A percentile compares a stretch with the other conserved stretches of the same genome.
These are phyloP conservation scores for Trichoderma asperellum DNA, from an alignment of 2,329 filamentous ascomycete species.

Conservation along the genomic window DNA sequence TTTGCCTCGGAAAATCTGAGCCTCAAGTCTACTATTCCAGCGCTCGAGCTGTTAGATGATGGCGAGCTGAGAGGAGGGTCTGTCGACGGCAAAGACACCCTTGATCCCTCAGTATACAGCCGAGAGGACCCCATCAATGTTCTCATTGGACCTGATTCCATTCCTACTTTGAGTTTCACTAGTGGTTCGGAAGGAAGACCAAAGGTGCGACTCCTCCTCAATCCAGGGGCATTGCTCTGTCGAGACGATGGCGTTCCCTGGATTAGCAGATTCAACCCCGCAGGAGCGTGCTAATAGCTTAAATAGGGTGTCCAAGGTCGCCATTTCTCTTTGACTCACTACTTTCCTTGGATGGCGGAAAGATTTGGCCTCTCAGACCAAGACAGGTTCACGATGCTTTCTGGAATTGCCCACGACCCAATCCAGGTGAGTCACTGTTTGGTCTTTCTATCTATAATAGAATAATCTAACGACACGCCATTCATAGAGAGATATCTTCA, in stretches of 20 bases:
- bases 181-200: constrained; percentile 39
- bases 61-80: constrained; percentile 73
- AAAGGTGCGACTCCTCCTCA: neutral
- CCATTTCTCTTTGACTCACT: constrained; percentile 83
- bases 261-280: no score
- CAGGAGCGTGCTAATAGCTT: no score
- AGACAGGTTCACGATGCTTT: constrained; percentile 10
- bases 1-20: constrained; percentile 76
- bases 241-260: no score
- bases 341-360: constrained; percentile 88
- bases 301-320: constrained; percentile 67
- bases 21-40: constrained; percentile 75
- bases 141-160: constrained; percentile 61
- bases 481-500: constrained; percentile 72
- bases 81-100: constrained; percentile 67
- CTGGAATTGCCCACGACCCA: constrained; percentile 68
- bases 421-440: constrained; percentile 49
- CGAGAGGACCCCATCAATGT: constrained; percentile 66
- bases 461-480: neutral
- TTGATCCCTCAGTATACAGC: constrained; percentile 57
- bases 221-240: constrained; percentile 47
- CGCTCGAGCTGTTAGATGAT: constrained; percentile 71
- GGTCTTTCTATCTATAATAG: neutral
- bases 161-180: constrained; percentile 64
- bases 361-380: neutral